phyloP scores from a whole-genome alignment of 345 rosid species.

The Raphanus raphanistrum region DNA sequence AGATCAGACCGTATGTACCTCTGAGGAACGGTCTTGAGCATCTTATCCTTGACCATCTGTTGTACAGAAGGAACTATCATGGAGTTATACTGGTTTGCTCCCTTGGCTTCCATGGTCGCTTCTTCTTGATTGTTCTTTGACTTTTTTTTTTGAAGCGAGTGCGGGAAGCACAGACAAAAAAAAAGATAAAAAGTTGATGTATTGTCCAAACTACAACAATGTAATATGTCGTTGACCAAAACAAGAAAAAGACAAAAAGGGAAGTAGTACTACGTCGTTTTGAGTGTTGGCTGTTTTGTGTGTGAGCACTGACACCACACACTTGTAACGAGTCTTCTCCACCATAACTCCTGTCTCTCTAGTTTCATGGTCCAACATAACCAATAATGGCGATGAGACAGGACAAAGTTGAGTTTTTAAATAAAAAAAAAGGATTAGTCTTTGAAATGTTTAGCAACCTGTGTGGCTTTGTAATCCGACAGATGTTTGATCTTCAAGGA shows the following conservation, averaged over 20 bases:
- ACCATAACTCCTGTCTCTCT: conserved; percentile 41
- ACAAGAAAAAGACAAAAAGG: no score
- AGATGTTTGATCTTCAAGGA: no score
- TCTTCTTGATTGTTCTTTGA: not conserved
- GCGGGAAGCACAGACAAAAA: not conserved
- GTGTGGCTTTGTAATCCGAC: not conserved
- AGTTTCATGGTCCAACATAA: conserved; percentile 35
- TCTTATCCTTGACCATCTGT: conserved; percentile 26
- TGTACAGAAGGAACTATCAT: conserved; percentile 27
- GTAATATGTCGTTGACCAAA: no score
- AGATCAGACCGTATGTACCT: conserved; percentile 20
- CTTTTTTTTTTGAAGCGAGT: not conserved
- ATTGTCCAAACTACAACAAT: not conserved
- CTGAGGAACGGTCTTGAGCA: conserved; percentile 15
- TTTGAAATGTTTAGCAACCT: not conserved
- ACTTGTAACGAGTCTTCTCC: conserved; percentile 38
- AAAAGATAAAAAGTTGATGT: not conserved
- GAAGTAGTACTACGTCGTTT: conserved; percentile 21
- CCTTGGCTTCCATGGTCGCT: conserved; percentile 10
- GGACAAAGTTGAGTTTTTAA: not conserved
- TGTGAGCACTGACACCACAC: conserved; percentile 27
- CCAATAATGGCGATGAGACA: conserved; percentile 34
- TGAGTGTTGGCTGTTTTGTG: not conserved
- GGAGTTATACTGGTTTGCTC: conserved; percentile 12
- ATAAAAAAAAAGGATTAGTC: not conserved